Base-by-base conservation (phyloP, 371 early-diverging fungal genomes). In the Mortierella sp. region DNA sequence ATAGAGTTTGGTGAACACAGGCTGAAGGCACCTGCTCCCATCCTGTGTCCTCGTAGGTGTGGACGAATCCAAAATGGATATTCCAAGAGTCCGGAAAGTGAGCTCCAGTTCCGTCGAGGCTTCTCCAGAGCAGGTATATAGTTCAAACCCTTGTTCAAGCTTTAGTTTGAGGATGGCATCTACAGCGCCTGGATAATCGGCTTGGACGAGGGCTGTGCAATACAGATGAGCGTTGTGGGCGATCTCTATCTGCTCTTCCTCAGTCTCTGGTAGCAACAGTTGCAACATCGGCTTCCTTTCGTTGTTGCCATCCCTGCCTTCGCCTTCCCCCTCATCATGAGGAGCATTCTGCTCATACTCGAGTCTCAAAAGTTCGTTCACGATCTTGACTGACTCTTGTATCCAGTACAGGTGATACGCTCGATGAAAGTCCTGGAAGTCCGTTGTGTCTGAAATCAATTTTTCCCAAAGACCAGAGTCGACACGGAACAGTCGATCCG, bases 101-200 rank as follows among this genome's bases (percentile, higher is more conserved):
- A 73, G 60, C 21, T 53, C 54, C 21, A 73, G 64, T 32, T 73
- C 64, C 11, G 26, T n/a, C 0, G 75, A 53, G 4, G 49, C 19
- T 46, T 73, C 75, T 11, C 68, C 68, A 11, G 75, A 73, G 27
- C 68, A 59, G 30, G 68, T 73, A 24, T 59, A 73, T 64, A 73
- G 53, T 17, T 58, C 64, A 48, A 62, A 68, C 6, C 56, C 60
- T 23, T 62, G 75, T 1, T 67, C 56, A 27, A 50, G 46, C 48
- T 63, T 73, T 21, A 73, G 39, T 0, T 34, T 37, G 27, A 62
- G 28, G 26, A 73, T 73, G 7, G 75, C 75, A 17, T 73, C 64
- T 24, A 67, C 67, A 2, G 68, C 75, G 12, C 75, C 75, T 2
- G 75, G 75, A 24, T 56, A 55, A 28, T 73, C 75, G 12, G 75